Evolutionary conservation across 2,329 filamentous ascomycete genomes (phyloP).

Genomic region (Fusarium dimerum): DNA sequence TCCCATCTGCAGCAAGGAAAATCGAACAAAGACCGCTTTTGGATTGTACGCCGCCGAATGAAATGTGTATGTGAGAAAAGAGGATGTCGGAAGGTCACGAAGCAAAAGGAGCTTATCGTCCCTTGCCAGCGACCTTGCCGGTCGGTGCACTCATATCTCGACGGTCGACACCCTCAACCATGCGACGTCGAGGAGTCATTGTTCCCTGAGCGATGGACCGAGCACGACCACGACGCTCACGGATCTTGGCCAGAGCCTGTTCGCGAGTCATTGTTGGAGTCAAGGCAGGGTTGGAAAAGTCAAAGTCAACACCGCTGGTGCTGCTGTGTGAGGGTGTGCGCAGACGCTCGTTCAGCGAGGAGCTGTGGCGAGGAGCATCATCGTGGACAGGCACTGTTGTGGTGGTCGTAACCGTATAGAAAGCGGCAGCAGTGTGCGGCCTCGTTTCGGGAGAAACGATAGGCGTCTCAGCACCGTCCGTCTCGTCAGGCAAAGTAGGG

Average conservation of each 20-base stretch:
- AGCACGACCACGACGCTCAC: conserved; percentile 70
- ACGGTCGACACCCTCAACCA: conserved; percentile 50
- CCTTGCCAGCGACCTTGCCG: conserved; percentile 30
- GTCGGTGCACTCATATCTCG: conserved; percentile 53
- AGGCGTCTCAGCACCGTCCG: conserved; percentile 2
- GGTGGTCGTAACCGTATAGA: conserved; percentile 52
- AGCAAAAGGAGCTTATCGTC: conserved; percentile 9
- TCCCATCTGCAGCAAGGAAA: neutral
- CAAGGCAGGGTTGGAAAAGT: conserved; percentile 57
- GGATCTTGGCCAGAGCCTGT: conserved; percentile 73
- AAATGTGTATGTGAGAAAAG: too few relatives aligned
- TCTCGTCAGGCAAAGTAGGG: conserved; percentile 35
- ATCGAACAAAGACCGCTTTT: conserved; percentile 3
- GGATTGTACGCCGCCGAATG: neutral
- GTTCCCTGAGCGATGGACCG: conserved; percentile 66
- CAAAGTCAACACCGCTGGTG: conserved; percentile 43
- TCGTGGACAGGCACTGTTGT: conserved; percentile 54
- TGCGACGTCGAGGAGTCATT: conserved; percentile 57
- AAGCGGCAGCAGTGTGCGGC: conserved; percentile 48
- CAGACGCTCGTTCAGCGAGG: conserved; percentile 46
- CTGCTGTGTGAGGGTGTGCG: conserved; percentile 46
- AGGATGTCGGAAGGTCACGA: neutral
- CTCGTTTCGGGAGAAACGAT: conserved; percentile 32
- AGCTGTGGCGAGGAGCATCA: conserved; percentile 39
- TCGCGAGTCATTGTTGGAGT: conserved; percentile 71